Percentiles rank a stretch among this genome's conserved stretches.
Evolutionary conservation across 306 rosid species (phyloP).

Genomic region (Arachis hypogaea): DNA sequence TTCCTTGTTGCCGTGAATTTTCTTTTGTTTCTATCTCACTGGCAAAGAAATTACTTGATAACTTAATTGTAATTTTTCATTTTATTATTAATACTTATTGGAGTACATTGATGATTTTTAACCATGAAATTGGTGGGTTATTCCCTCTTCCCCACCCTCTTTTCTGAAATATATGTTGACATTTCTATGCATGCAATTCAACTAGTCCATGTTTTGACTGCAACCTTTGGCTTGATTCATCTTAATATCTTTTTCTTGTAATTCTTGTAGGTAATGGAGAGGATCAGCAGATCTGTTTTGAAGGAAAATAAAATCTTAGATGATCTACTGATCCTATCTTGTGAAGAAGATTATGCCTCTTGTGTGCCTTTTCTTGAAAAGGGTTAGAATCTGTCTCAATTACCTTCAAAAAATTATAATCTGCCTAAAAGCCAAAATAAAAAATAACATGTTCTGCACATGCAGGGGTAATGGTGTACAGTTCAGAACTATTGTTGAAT

Average conservation of each 20-base stretch:
- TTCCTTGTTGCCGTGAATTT: slow-evolving; percentile 15
- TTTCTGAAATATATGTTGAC: not conserved
- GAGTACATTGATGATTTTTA: slow-evolving; percentile 5
- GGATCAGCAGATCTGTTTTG: slow-evolving; percentile 61
- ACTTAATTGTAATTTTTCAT: slow-evolving; percentile 20
- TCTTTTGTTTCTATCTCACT: slow-evolving; percentile 24
- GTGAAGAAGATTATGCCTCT: slow-evolving; percentile 80
- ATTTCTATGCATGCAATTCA: slow-evolving; percentile 13
- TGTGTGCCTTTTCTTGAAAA: slow-evolving; percentile 84
- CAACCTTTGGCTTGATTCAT: slow-evolving; percentile 32
- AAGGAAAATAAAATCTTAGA: slow-evolving; percentile 62
- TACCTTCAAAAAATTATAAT: slow-evolving; percentile 9
- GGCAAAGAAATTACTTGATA: slow-evolving; percentile 1
- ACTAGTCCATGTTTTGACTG: slow-evolving; percentile 19
- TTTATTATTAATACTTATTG: slow-evolving; percentile 9
- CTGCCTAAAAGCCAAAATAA: slow-evolving; percentile 21
- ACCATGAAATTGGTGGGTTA: slow-evolving; percentile 22
- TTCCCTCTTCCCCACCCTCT: not conserved
- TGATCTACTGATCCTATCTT: slow-evolving; percentile 79
- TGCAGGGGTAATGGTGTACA: slow-evolving; percentile 80
- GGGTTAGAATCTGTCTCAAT: slow-evolving; percentile 53
- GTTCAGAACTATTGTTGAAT: slow-evolving; percentile 87
- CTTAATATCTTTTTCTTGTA: slow-evolving; percentile 25
- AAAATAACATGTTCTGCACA: slow-evolving; percentile 33
- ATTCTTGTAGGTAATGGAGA: slow-evolving; percentile 67